Conservation (phyloP, 306 rosid genomes). For the Gastrolobium bilobum region DNA sequence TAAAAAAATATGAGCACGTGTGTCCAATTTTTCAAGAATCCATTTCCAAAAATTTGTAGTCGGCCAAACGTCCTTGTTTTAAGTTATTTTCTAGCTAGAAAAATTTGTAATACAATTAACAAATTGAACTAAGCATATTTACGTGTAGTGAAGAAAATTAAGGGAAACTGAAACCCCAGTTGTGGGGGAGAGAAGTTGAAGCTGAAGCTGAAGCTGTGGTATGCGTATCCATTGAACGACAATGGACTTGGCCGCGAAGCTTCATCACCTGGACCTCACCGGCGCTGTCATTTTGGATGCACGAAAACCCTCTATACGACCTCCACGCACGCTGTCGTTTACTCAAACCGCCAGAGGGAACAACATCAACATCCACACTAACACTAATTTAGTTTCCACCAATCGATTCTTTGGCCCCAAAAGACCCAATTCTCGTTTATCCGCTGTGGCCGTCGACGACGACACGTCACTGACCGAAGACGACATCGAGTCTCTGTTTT, state of each 20-base stretch:
- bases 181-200: too few relatives aligned
- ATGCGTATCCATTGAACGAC: not conserved
- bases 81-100: too few relatives aligned
- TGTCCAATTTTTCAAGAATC: too few relatives aligned
- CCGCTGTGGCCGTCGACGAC: constrained; percentile 64
- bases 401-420: constrained; percentile 42
- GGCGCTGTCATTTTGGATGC: constrained; percentile 67
- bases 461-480: constrained; percentile 39
- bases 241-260: constrained; percentile 78
- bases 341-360: constrained; percentile 40
- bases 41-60: too few relatives aligned
- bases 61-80: too few relatives aligned
- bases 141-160: too few relatives aligned
- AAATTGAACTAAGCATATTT: too few relatives aligned
- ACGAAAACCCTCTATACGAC: constrained; percentile 47
- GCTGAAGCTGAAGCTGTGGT: too few relatives aligned
- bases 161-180: too few relatives aligned
- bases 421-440: constrained; percentile 47
- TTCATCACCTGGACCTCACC: constrained; percentile 77
- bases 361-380: not conserved
- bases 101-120: too few relatives aligned
- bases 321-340: constrained; percentile 37
- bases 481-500: constrained; percentile 83
- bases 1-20: too few relatives aligned
- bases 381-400: constrained; percentile 47